Evolutionary conservation across 2,329 filamentous ascomycete species (phyloP).

Genomic region (Lachnellula cervina): DNA sequence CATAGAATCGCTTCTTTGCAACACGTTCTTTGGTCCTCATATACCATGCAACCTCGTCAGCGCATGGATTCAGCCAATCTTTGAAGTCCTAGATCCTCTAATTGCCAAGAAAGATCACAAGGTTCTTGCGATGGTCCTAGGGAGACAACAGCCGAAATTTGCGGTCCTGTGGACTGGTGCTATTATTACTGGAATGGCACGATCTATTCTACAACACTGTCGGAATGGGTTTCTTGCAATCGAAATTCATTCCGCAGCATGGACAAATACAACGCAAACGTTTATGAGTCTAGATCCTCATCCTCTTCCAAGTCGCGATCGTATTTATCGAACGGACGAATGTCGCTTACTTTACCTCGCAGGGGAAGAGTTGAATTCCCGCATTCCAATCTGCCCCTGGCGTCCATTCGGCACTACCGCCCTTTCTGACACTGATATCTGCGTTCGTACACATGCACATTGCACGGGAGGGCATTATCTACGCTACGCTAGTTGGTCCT

Average conservation of each 20-base stretch:
- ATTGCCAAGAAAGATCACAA: conserved; percentile 4
- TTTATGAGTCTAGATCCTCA: conserved; percentile 8
- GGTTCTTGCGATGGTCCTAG: conserved; percentile 7
- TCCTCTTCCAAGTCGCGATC: background rate
- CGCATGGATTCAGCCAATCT: conserved; percentile 7
- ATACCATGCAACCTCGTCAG: conserved; percentile 10
- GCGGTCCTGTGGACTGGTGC: conserved; percentile 6
- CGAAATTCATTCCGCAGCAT: conserved; percentile 7
- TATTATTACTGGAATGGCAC: conserved; percentile 7
- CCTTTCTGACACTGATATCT: conserved; percentile 28
- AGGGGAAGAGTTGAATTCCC: conserved; percentile 6
- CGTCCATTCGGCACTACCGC: conserved; percentile 29
- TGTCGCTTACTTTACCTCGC: conserved; percentile 10
- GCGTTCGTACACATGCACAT: conserved; percentile 27
- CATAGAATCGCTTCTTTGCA: conserved; percentile 6
- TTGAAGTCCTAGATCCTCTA: conserved; percentile 8
- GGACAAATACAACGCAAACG: conserved; percentile 9
- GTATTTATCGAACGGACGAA: conserved; percentile 6
- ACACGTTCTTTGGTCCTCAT: conserved; percentile 7
- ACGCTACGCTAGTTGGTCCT: conserved; percentile 21
- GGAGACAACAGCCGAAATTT: conserved; percentile 5
- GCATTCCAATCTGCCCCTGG: conserved; percentile 27
- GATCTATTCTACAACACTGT: conserved; percentile 2
- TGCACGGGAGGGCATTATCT: conserved; percentile 25
- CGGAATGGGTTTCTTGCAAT: conserved; percentile 2